Evolutionary conservation across 176 grass and related monocot species (phyloP).

Genomic region (Elymus sibiricus): DNA sequence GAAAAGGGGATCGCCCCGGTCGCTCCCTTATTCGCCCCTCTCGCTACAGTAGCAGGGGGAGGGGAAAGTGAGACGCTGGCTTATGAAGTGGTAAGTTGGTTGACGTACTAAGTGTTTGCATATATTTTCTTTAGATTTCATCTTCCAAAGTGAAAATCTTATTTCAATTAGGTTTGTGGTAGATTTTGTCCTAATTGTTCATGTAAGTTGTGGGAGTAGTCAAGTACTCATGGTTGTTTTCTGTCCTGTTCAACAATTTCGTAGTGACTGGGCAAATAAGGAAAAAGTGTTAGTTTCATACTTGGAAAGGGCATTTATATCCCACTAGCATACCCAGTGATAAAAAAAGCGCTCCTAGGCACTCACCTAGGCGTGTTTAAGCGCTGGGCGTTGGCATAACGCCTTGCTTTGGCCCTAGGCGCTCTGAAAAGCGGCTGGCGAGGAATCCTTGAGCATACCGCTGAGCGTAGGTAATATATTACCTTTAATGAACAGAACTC

Average conservation of each 20-base stretch:
- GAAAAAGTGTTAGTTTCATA: neutral
- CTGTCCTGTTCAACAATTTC: neutral
- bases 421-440: no score
- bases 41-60: no score
- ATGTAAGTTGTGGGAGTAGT: neutral
- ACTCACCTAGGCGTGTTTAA: no score
- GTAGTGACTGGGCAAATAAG: neutral
- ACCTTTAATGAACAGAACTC: neutral
- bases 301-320: neutral
- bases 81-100: conserved; percentile 21
- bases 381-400: no score
- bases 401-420: no score
- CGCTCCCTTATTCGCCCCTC: no score
- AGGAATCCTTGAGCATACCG: no score
- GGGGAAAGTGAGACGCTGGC: no score
- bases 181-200: neutral
- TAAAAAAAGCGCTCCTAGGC: no score
- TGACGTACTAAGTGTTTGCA: neutral
- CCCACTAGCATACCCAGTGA: neutral
- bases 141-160: neutral
- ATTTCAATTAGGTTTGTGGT: neutral
- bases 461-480: neutral
- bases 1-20: no score
- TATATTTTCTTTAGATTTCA: neutral
- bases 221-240: neutral